These are phyloP conservation scores for Melanomma pulvis-pyrius DNA, from an alignment of 495 filamentous ascomycete genomes.

Conservation along the genomic window DNA sequence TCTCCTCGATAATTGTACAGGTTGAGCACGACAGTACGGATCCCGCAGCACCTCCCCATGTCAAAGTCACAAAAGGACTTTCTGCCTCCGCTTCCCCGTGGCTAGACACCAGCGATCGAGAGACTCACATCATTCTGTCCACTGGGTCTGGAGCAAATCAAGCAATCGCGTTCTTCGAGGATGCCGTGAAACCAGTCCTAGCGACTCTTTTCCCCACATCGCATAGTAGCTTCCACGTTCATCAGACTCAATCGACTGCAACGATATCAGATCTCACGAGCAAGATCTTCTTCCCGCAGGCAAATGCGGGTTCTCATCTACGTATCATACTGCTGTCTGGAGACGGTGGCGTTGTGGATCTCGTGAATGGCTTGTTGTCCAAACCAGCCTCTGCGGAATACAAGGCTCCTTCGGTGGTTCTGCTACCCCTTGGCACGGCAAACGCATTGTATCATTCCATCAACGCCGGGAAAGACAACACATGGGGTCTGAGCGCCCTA, in stretches of 20 bases:
- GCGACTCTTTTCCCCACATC: constrained; percentile 45
- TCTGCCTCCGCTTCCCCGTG: background rate
- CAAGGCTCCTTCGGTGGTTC: constrained; percentile 58
- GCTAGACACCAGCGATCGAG: background rate
- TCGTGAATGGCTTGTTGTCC: constrained; percentile 65
- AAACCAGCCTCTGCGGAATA: constrained; percentile 32
- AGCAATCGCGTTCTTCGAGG: constrained; percentile 59
- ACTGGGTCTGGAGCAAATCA: constrained; percentile 69
- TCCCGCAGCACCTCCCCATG: constrained; percentile 7
- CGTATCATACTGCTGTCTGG: constrained; percentile 79
- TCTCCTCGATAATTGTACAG: constrained; percentile 22
- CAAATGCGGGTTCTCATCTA: constrained; percentile 52
- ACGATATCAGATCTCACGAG: constrained; percentile 65
- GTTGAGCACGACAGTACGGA: constrained; percentile 13
- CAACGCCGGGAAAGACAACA: constrained; percentile 47
- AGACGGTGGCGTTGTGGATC: constrained; percentile 80
- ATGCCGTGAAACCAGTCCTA: constrained; percentile 63
- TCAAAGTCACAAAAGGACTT: constrained; percentile 13
- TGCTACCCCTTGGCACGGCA: constrained; percentile 82
- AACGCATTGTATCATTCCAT: constrained; percentile 82
- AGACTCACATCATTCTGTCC: constrained; percentile 70
- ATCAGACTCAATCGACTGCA: constrained; percentile 59
- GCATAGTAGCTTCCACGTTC: constrained; percentile 51
- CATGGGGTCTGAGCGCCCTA: constrained; percentile 60
- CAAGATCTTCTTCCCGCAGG: constrained; percentile 51